phyloP scores from a whole-genome alignment of 1,284 basidiomycete genomes.

The Sporisorium exsertum region DNA sequence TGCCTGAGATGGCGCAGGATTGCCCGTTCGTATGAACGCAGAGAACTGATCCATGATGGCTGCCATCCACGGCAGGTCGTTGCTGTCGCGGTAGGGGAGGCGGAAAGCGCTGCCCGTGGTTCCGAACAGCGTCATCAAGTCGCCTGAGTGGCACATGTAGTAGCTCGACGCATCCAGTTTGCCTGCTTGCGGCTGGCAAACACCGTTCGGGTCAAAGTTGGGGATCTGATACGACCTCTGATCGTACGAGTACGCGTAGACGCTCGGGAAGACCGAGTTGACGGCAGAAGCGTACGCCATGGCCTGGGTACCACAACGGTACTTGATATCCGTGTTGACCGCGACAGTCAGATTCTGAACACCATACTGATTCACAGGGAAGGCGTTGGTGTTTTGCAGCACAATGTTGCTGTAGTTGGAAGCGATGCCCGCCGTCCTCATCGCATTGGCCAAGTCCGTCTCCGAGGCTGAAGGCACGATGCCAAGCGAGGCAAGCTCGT shows the following conservation, averaged over 20 bases:
- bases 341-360: slow-evolving; percentile 42
- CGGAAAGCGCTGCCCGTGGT: slow-evolving; percentile 32
- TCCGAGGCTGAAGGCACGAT: slow-evolving; percentile 43
- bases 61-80: slow-evolving; percentile 41
- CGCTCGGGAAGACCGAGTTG: slow-evolving; percentile 46
- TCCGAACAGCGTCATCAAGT: slow-evolving; percentile 44
- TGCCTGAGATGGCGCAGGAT: slow-evolving; percentile 19
- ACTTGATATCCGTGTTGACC: slow-evolving; percentile 44
- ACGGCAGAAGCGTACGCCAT: slow-evolving; percentile 43
- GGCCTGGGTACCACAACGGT: slow-evolving; percentile 42
- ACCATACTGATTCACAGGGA: slow-evolving; percentile 32
- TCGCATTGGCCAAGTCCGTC: slow-evolving; percentile 35
- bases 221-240: slow-evolving; percentile 45
- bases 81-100: slow-evolving; percentile 32
- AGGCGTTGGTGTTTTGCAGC: slow-evolving; percentile 26
- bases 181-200: slow-evolving; percentile 22
- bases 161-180: slow-evolving; percentile 32
- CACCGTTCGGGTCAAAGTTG: slow-evolving; percentile 39
- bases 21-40: slow-evolving; percentile 39
- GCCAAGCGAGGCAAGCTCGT: slow-evolving; percentile 55
- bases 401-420: slow-evolving; percentile 44
- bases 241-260: slow-evolving; percentile 40
- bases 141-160: slow-evolving; percentile 54
- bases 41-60: slow-evolving; percentile 42
- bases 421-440: slow-evolving; percentile 42